Evolutionary conservation across 768 basidiomycete genomes (phyloP).

Genomic region (Lactarius trivialis): DNA sequence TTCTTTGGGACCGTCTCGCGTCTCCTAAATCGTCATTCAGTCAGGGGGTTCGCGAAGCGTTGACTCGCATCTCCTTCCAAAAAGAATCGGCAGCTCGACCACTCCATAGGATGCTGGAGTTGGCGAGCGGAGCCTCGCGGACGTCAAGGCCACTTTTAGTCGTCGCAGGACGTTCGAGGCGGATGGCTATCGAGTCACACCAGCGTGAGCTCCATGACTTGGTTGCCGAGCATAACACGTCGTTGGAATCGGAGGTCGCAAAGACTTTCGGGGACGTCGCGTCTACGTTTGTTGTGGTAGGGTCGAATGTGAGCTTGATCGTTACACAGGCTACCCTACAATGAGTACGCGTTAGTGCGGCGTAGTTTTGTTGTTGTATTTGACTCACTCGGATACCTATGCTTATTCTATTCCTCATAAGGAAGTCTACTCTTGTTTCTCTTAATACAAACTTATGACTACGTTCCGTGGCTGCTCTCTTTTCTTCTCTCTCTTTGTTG

Average conservation of each 20-base stretch:
- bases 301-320: constrained; percentile 43
- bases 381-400: not conserved
- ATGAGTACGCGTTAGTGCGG: not conserved
- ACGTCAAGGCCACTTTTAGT: constrained; percentile 50
- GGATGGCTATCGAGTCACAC: constrained; percentile 57
- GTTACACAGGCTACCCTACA: constrained; percentile 44
- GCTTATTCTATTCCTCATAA: constrained; percentile 1
- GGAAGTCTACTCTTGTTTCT: not conserved
- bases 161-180: constrained; percentile 65
- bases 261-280: constrained; percentile 76
- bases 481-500: not conserved
- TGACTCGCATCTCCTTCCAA: constrained; percentile 61
- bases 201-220: constrained; percentile 50
- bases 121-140: constrained; percentile 30
- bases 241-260: constrained; percentile 49
- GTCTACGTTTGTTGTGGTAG: constrained; percentile 55
- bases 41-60: constrained; percentile 34
- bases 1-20: constrained; percentile 66
- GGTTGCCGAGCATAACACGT: constrained; percentile 34
- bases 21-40: constrained; percentile 27
- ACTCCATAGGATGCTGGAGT: constrained; percentile 49
- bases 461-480: not conserved
- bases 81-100: constrained; percentile 45
- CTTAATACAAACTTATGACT: not conserved
- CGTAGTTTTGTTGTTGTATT: not conserved